Base-by-base conservation (phyloP, 78 protist genomes). In the Acrasis kona region DNA sequence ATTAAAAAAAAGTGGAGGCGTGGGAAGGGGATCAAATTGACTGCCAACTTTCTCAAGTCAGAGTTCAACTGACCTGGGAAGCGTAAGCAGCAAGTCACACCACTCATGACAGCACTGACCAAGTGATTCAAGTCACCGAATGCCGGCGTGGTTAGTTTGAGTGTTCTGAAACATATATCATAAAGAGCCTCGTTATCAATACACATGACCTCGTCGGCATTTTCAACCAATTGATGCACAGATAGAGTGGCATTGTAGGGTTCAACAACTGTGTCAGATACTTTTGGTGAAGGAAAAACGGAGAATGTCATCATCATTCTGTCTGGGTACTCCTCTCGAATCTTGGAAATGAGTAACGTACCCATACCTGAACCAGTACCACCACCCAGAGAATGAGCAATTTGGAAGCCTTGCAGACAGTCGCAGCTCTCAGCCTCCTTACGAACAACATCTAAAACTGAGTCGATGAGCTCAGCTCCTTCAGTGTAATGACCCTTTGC, bases 331-430 rank as follows among this genome's bases (percentile, higher is more conserved):
- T 97, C 98, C 73, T 95, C 98, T 41, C 94, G 91, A 74, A 92
- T 87, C 73, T 88, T 86, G 50, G 88, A 75, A 65, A 91, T 80
- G 58, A 93, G 82, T 28, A 93, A 86, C 31, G 96, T 90, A 65
- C 94, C 95, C 82, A 90, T 79, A 36, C 99, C 99, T 10, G 99
- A 94, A 57, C 99, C 99, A 32, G 99, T 98, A 37, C 99, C 99
- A 41, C 99, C 99, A 37, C 99, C 99, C 39, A 98, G 90, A 10
- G 99, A 98, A 92, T 96, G 99, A 9, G 93, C 39, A 35, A 94
- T 78, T 79, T 93, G 98, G 96, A 98, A 96, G 65, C 99, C 99
- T 83, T 98, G 99, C 10, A 98, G 92, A 80, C 96, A 93, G 75
- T 96, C 98, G 81, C 95, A 88, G 42, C 64, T 27, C 87, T 96